Percentiles rank a stretch among this genome's conserved stretches.
Conservation (phyloP, 2,329 filamentous ascomycete genomes). For the Curvularia lunata region DNA sequence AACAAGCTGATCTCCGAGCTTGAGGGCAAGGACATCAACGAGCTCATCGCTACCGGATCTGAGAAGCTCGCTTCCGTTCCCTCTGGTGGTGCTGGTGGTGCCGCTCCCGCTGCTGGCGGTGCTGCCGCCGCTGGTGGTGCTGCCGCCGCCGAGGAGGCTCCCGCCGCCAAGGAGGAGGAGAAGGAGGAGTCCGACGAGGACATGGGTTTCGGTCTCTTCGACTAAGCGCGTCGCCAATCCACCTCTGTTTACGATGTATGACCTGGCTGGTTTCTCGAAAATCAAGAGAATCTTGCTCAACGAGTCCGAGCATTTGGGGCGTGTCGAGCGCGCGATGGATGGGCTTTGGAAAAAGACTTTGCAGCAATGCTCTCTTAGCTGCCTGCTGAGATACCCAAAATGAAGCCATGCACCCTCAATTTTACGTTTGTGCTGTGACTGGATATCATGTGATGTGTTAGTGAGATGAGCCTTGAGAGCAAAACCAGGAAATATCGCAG, state of each 20-base stretch:
- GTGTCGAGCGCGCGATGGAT: slow-evolving; percentile 45
- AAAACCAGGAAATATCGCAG: too few species aligned
- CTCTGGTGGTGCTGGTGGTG: slow-evolving; percentile 82
- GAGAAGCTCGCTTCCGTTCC: slow-evolving; percentile 97
- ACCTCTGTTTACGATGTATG: slow-evolving; percentile 37
- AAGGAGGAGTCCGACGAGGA: slow-evolving; percentile 76
- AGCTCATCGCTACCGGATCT: slow-evolving; percentile 92
- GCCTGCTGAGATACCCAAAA: slow-evolving; percentile 43
- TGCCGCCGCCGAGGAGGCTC: slow-evolving; percentile 52
- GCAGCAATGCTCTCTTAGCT: slow-evolving; percentile 26
- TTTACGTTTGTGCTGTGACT: neutral
- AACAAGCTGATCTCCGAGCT: slow-evolving; percentile 88
- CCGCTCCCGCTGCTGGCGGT: slow-evolving; percentile 66
- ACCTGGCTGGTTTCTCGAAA: slow-evolving; percentile 36
- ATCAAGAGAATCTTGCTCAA: slow-evolving; percentile 43
- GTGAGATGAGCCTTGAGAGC: neutral
- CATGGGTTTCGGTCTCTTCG: slow-evolving; percentile 78
- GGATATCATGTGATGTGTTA: neutral
- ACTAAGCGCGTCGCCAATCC: slow-evolving; percentile 54
- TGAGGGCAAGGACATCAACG: slow-evolving; percentile 87
- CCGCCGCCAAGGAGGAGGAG: slow-evolving; percentile 74
- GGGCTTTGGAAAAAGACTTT: slow-evolving; percentile 29
- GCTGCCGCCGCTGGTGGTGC: slow-evolving; percentile 72
- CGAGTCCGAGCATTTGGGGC: slow-evolving; percentile 43
- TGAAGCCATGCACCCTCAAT: slow-evolving; percentile 47